These are phyloP conservation scores for Neurospora tetraspora DNA, from an alignment of 495 filamentous ascomycete genomes.

Conservation along the genomic window DNA sequence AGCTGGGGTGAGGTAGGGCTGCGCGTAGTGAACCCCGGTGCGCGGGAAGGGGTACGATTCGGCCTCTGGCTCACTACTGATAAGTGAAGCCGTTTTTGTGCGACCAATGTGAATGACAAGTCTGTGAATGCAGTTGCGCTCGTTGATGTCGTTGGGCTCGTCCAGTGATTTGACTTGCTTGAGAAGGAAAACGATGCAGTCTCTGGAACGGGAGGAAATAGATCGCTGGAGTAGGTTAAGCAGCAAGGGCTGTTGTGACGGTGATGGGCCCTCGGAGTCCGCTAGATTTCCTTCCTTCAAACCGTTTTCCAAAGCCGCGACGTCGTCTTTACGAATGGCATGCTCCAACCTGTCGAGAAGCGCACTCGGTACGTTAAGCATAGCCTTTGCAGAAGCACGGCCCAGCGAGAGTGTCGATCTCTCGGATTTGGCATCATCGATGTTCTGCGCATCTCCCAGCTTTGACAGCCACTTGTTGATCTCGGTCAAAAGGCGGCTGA, in stretches of 20 bases:
- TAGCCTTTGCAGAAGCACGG: constrained; percentile 56
- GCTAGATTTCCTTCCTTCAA: constrained; percentile 48
- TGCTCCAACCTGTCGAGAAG: constrained; percentile 66
- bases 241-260: constrained; percentile 43
- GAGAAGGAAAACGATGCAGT: constrained; percentile 61
- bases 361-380: constrained; percentile 55
- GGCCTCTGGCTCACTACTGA: constrained; percentile 34
- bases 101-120: constrained; percentile 84
- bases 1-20: constrained; percentile 53
- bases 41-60: constrained; percentile 37
- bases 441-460: constrained; percentile 58
- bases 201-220: constrained; percentile 59
- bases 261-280: constrained; percentile 38
- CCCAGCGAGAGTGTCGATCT: constrained; percentile 63
- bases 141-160: constrained; percentile 85
- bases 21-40: constrained; percentile 50
- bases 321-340: constrained; percentile 67
- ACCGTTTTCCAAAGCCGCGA: constrained; percentile 44
- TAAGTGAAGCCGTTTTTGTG: constrained; percentile 51
- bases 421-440: constrained; percentile 62
- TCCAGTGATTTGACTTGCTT: constrained; percentile 57
- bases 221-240: constrained; percentile 76
- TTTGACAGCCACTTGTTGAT: constrained; percentile 88
- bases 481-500: constrained; percentile 55
- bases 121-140: constrained; percentile 85